A percentile compares a stretch with the other conserved stretches of the same genome.
Evolutionary conservation across 1,284 basidiomycete genomes (phyloP).

Genomic region (Pseudozyma thailandica): DNA sequence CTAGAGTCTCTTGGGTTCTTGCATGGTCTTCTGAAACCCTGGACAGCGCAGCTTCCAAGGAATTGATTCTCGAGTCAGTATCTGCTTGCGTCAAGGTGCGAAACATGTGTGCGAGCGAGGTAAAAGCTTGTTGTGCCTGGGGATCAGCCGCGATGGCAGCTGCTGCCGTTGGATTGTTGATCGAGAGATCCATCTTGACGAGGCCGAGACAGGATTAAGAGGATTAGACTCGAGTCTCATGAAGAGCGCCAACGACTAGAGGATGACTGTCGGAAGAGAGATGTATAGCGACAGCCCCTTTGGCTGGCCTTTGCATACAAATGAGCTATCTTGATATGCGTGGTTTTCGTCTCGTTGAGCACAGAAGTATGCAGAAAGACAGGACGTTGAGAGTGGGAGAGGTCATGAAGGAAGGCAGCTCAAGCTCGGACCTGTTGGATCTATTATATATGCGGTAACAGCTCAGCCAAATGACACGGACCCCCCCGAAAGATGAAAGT

Average conservation of each 20-base stretch:
- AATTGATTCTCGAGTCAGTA: conserved; percentile 4
- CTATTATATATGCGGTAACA: no score
- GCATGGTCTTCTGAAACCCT: not conserved
- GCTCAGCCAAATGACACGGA: no score
- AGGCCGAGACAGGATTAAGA: not conserved
- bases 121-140: conserved; percentile 3
- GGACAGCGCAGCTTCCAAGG: not conserved
- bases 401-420: no score
- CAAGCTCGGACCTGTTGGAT: no score
- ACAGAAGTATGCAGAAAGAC: no score
- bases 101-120: not conserved
- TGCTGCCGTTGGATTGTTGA: not conserved
- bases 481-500: no score
- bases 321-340: no score
- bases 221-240: not conserved
- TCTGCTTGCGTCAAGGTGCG: not conserved
- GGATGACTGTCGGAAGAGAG: no score
- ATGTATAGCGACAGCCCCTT: no score
- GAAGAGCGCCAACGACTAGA: not conserved
- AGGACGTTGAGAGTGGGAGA: no score
- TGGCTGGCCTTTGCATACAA: no score
- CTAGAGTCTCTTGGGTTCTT: not conserved
- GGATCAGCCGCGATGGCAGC: not conserved
- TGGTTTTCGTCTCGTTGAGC: no score
- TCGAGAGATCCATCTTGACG: not conserved